A percentile compares a stretch with the other conserved stretches of the same genome.
phyloP scores from a whole-genome alignment of 2,329 filamentous ascomycete species.

The Aspergillus sp. region DNA sequence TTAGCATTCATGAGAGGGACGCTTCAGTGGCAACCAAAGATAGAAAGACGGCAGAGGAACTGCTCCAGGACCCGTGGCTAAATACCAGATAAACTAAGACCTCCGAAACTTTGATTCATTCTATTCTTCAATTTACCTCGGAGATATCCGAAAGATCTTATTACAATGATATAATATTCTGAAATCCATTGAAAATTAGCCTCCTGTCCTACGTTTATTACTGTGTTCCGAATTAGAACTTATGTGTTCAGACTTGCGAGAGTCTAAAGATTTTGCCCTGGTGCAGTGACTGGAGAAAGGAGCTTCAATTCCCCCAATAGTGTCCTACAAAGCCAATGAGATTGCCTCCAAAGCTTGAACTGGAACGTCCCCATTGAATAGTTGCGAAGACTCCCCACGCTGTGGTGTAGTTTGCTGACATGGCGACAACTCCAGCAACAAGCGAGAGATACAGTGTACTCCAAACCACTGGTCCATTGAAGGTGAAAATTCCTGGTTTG shows the following conservation, averaged over 20 bases:
- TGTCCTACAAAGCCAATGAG: too few relatives aligned
- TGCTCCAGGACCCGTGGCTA: slow-evolving; percentile 13
- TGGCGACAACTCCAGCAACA: slow-evolving; percentile 53
- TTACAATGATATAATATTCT: too few relatives aligned
- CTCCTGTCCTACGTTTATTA: too few relatives aligned
- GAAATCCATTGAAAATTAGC: too few relatives aligned
- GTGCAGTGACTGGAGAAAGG: too few relatives aligned
- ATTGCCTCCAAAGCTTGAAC: too few relatives aligned
- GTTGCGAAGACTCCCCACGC: slow-evolving; percentile 68
- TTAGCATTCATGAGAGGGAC: slow-evolving; percentile 10
- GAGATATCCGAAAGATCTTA: too few relatives aligned
- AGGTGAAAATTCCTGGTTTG: slow-evolving; percentile 51
- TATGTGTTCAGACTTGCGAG: too few relatives aligned
- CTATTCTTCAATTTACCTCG: too few relatives aligned
- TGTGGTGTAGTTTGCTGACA: slow-evolving; percentile 59
- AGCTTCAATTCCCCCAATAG: too few relatives aligned
- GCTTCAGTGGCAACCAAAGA: slow-evolving; percentile 13
- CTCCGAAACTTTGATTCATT: not conserved
- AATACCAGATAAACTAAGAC: slow-evolving; percentile 2
- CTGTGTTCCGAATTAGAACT: too few relatives aligned
- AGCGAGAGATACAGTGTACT: slow-evolving; percentile 67
- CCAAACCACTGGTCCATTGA: slow-evolving; percentile 57
- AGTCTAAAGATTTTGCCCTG: too few relatives aligned
- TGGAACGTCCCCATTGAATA: slow-evolving; percentile 55
- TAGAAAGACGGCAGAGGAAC: slow-evolving; percentile 11